Base-by-base conservation (phyloP, 1,139 yeast genomes). In the Keqinozyma sinolaborantium region DNA sequence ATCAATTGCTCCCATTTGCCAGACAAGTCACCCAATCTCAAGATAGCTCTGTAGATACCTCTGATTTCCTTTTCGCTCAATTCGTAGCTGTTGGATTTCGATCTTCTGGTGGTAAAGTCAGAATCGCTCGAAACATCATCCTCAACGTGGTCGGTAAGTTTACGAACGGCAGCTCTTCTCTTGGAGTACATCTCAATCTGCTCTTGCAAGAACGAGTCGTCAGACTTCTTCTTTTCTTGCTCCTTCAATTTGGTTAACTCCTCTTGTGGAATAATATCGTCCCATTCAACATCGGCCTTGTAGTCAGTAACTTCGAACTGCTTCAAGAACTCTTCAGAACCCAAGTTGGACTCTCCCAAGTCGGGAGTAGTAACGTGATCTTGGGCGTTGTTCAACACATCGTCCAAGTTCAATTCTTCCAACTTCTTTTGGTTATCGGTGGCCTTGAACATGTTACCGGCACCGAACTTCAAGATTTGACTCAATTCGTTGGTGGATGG, bases 241-340 rank as follows among this genome's bases (percentile, higher is more conserved):
- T 85, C 95, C 56, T 94, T 92, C 50, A 94, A 72, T 53, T 85
- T 85, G 35, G 79, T 75, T 40, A 94, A 70, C 57, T 94, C 98
- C 31, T 87, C 96, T 43, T 87, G 94, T 1, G 99, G 99, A 48
- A 94, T 94, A 47, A 94, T 94, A 56, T 94, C 99, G 62, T 94
- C 98, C 99, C 99, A 94, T 45, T 88, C 95, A 38, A 92, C 88
- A 56, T 94, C 97, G 0, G 98, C 97, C 60, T 94, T 94, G 59
- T 90, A 94, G 58, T 94, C 98, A 1, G 98, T 94, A 34, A 94
- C 98, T 59, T 94, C 98, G 58, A 94, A 94, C 59, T 94, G 99
- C 51, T 80, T 87, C 61, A 94, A 73, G 53, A 94, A 94, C 60
- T 94, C 99, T 58, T 94, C 99, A 31, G 98, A 96, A 38, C 99